Percentiles rank a stretch among this genome's conserved stretches.
phyloP scores from a whole-genome alignment of 1,284 basidiomycete species.

The Boletus mariae region DNA sequence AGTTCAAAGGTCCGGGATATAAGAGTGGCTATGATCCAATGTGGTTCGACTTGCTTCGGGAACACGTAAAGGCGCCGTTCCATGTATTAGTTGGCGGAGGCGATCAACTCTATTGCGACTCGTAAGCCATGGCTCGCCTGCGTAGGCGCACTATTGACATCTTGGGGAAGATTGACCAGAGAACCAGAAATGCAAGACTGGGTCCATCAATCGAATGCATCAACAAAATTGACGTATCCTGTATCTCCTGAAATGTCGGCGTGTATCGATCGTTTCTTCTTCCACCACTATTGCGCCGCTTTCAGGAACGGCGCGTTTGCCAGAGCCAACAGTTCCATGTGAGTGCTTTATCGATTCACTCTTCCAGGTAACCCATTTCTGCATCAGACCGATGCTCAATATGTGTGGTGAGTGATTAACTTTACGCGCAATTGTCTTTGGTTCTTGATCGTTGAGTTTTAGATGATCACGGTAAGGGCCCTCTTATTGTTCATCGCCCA shows the following conservation, averaged over 20 bases:
- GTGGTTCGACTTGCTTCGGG: slow-evolving; percentile 86
- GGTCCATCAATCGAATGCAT: slow-evolving; percentile 64
- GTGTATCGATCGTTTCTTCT: slow-evolving; percentile 86
- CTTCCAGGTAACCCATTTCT: slow-evolving; percentile 4
- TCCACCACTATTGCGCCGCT: slow-evolving; percentile 86
- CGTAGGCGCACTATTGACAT: slow-evolving; percentile 2
- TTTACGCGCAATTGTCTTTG: background rate
- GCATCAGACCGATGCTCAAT: slow-evolving; percentile 56
- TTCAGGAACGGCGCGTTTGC: slow-evolving; percentile 92
- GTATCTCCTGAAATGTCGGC: slow-evolving; percentile 72
- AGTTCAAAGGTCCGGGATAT: slow-evolving; percentile 73
- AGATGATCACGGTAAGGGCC: slow-evolving; percentile 71
- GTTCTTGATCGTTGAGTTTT: slow-evolving; percentile 1
- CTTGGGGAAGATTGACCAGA: slow-evolving; percentile 49
- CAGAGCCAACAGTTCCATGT: slow-evolving; percentile 91
- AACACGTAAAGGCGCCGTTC: slow-evolving; percentile 79
- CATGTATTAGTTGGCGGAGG: slow-evolving; percentile 85
- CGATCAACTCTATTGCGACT: slow-evolving; percentile 81
- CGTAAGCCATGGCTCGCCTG: slow-evolving; percentile 36
- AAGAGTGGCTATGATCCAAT: slow-evolving; percentile 83
- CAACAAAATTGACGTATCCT: slow-evolving; percentile 59
- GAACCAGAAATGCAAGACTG: slow-evolving; percentile 82
- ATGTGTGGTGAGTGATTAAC: slow-evolving; percentile 48
- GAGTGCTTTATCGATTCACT: slow-evolving; percentile 28
- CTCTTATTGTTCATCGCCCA: background rate